Evolutionary conservation across 345 rosid genomes (phyloP), one percentile per base, ranked within the genome.

Genomic region (Acer campestre): DNA sequence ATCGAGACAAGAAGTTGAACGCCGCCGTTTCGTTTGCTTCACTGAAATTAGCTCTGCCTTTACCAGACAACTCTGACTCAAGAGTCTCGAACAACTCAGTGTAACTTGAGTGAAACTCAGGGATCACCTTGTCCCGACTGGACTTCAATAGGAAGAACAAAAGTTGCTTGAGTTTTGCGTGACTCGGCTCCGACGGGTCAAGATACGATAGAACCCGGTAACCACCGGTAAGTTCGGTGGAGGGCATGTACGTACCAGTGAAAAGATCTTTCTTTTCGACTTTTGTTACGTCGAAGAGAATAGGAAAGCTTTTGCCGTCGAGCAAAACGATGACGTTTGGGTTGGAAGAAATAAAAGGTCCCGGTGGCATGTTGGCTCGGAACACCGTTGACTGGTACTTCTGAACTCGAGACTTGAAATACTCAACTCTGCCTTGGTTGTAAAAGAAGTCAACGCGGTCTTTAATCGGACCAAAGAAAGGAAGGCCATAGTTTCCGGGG

Each of bases 231-330:
- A 95, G 92, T 3, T 91, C 88, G 0, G 85, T 78, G 12, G 98
- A 95, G 12, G 99, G 97, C 96, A 90, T 90, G 88, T 66, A 95
- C 11, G 99, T 94, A 1, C 99, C 99, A 8, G 97, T 91, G 85
- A 94, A 92, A 67, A 96, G 76, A 66, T 96, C 92, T 77, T 77
- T 85, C 83, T 96, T 96, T 69, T 94, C 97, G 17, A 96, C 98
- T 82, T 96, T 94, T 10, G 88, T 78, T 1, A 86, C 83, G 56
- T 94, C 98, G 66, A 94, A 96, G n/a, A 96, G 84, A 63, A 91
- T 82, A 0, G 97, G 97, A 68, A 96, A 96, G 85, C 98, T 94
- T 87, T 92, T 90, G 1, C 91, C 98, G 85, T 96, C 99, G 44
- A 96, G 97, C 61, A 96, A 79, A 66, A 84, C 94, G 38, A 96